Percentiles rank a stretch among this genome's conserved stretches.
These are phyloP conservation scores for Cicer yamashitae DNA, from an alignment of 306 rosid species.

Conservation along the genomic window DNA sequence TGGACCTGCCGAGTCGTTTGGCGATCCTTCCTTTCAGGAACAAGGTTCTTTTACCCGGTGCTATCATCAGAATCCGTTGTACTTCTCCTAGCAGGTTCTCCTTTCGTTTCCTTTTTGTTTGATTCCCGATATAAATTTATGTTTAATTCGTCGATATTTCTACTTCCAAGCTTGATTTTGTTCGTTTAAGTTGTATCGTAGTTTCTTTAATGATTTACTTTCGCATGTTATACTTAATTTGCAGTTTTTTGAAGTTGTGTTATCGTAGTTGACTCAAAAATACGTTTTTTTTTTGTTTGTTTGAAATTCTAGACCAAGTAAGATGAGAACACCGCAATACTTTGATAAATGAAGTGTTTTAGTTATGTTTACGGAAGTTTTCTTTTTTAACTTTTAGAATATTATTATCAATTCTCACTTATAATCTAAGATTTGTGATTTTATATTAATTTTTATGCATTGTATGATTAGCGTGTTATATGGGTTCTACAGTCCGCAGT, in stretches of 20 bases:
- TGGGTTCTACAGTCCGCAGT: not conserved
- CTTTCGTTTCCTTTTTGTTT: not conserved
- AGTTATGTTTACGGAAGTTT: not conserved
- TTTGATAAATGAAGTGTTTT: not conserved
- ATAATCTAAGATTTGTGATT: not conserved
- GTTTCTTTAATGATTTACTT: not conserved
- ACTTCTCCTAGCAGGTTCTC: constrained; percentile 91
- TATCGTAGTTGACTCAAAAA: constrained; percentile 16
- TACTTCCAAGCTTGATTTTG: not conserved
- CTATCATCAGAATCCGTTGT: constrained; percentile 97
- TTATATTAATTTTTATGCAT: not conserved
- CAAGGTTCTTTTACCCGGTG: constrained; percentile 96
- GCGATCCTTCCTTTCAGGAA: constrained; percentile 97
- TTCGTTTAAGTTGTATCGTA: not conserved
- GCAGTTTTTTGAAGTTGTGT: not conserved
- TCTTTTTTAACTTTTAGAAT: not conserved
- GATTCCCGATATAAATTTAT: not conserved
- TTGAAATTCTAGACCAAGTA: not conserved
- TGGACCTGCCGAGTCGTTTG: constrained; percentile 91
- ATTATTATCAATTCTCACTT: not conserved
- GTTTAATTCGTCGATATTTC: not conserved
- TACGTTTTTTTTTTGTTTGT: not conserved
- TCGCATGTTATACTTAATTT: not conserved
- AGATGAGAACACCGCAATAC: not conserved
- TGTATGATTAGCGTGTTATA: not conserved